Base-by-base conservation (phyloP, 2,329 filamentous ascomycete genomes). In the Fusarium sterilihyphosum region DNA sequence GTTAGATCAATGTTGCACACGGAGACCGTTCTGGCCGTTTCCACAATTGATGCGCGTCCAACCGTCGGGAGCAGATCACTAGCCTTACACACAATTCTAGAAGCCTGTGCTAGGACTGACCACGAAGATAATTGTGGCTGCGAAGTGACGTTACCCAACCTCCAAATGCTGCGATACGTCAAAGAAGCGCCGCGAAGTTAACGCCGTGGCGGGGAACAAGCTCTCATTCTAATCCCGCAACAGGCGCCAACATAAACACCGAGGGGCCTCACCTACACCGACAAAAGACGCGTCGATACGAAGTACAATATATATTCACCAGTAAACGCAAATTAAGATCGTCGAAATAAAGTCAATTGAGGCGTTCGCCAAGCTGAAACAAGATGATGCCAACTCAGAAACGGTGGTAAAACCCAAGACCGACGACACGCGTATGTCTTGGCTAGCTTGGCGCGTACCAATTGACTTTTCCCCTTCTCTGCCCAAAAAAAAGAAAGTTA, bases 391-490 rank as follows among this genome's bases (percentile, higher is more conserved):
- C 24, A 18, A 2, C 3, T 31, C 58, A 56, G 67, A 69, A 70
- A 67, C 40, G 43, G 35, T 49, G 8, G 62, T 37, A 47, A 67
- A 68, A 66, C 46, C 29, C 26, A 69, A 60, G 60, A 66, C 53
- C 44, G 3, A 16, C 40, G 60, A 65, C 65, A 71, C 47, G 67
- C 60, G 67, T 71, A 60, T 50, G 67, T 66, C 58, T 66, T 54
- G 20, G 60, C 22, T 56, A 49, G 60, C 31, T 56, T 49, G 60
- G 58, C 65, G 50, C 58, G 44, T 62, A 24, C 38, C 33, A 58
- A 57, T 66, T 56, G 59, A 64, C 52, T 33, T 66, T 16, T 17
- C 5, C 13, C n/a, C 31, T 62, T 38, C 33, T n/a, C 35, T 41
- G 13, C 38, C 6, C 22, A 11, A n/a, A 17, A 31, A 33, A 35